Base-by-base conservation (phyloP, 2,329 filamentous ascomycete species). In the Aspergillus ochraceoroseus region DNA sequence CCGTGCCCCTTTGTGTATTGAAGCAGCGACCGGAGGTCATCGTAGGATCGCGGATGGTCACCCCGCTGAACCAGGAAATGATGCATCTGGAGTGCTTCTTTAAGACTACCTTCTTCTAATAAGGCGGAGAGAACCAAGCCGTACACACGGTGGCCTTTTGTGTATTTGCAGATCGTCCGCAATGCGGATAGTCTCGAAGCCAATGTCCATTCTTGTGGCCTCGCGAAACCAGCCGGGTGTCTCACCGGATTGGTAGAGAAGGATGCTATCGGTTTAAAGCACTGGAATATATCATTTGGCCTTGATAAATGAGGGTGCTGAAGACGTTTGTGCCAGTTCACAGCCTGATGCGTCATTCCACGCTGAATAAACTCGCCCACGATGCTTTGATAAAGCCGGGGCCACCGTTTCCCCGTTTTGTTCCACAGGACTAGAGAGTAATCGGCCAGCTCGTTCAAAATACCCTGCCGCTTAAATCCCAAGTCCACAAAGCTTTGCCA, bases 11-110 rank as follows among this genome's bases (percentile, higher is more conserved):
- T 55, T 5, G 66, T 54, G 48, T 66, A 62, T 25, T 62, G 53
- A 28, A 73, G 48, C 31, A 75, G 53, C 1, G 64, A 64, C 20
- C 66, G 56, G 3, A 72, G 55, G 7, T 64, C 58, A 11, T 62
- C 56, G 3, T 63, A 55, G 1, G 48, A 55, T 17, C 41, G 40
- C 11, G 74, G 73, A 33, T 69, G 51, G 44, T 76, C 73, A 18
- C 59, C 52, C 28, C 59, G 55, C 15, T 56, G 45, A 13, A 70
- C 38, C 7, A 76, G 52, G 35, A 70, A 67, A 18, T 58, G 51
- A 48, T 76, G 73, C 69, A 74, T 72, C 12, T 57, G 55, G 6
- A 70, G 51, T 19, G 71, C 70, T 39, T 65, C 54, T 13, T 63
- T 50, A 34, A 63, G 57, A 26, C 63, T 50, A 15, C 64, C 60